Base-by-base conservation (phyloP, 2,329 filamentous ascomycete genomes). In the Colletotrichum falcatum region DNA sequence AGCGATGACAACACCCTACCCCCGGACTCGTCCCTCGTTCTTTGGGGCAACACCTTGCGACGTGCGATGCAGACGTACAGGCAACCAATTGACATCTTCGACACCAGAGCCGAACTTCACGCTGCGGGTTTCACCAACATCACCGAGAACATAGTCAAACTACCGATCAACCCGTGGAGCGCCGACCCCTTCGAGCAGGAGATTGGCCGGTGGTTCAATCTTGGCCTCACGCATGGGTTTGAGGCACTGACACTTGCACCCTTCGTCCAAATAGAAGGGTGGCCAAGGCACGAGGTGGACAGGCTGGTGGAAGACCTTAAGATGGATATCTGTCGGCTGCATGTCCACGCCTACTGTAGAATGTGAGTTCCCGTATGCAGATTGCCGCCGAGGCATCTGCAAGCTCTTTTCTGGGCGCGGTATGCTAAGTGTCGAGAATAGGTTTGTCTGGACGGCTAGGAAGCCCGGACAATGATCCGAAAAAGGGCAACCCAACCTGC, bases 201-300 rank as follows among this genome's bases (percentile, higher is more conserved):
- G 54, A 86, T 94, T 63, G 94, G 92, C 37, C 86, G 90, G 68
- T 97, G 93, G 92, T 97, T 97, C 81, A 94, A 95, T 77, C 83
- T 95, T 30, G 91, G 90, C 48, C 84, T 97, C 74, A 90, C 87
- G 14, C 89, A 93, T 76, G 92, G 92, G 33, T 81, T 97, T 60
- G 89, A 94, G 75, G 90, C 91, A 16, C 84, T 97, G 75, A 91
- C 91, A 73, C 80, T 96, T 76, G 92, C 87, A 44, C 92, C 94
- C 9, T 86, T 98, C 77, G 91, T 88, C 54, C 87, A 81, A 62
- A 84, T 90, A 51, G 88, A 89, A 62, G 80, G 83, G 39, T 93
- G 89, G 88, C 83, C 85, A 53, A 78, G 83, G 55, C 84, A 86
- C n/a, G 84, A 92, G 71, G 90, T 97, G 56, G 82, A 85, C 66